Conservation (phyloP, 768 basidiomycete species). For the Mrakia frigida region DNA sequence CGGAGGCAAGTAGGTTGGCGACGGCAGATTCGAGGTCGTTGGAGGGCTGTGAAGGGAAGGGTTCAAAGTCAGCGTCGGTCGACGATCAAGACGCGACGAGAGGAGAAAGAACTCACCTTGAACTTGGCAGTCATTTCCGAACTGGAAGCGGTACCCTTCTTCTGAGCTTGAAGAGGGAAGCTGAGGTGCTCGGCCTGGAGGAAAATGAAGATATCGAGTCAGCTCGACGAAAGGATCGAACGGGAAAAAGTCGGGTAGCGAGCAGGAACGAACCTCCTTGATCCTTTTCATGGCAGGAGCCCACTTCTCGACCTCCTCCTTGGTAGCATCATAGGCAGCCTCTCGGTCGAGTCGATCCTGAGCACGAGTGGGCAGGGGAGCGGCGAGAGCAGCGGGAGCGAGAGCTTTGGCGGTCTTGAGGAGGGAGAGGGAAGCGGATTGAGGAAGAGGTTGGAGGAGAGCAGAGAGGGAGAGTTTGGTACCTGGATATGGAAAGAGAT, state of each 20-base stretch:
- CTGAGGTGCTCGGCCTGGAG: slow-evolving; percentile 74
- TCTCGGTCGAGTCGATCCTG: slow-evolving; percentile 88
- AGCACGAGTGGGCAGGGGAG: slow-evolving; percentile 76
- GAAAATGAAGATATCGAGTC: neutral
- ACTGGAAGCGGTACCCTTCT: slow-evolving; percentile 58
- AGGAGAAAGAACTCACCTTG: slow-evolving; percentile 52
- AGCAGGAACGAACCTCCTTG: slow-evolving; percentile 57
- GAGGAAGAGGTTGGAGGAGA: slow-evolving; percentile 53
- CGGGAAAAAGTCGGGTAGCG: too few species aligned
- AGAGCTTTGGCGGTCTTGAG: slow-evolving; percentile 60
- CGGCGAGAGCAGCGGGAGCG: slow-evolving; percentile 59
- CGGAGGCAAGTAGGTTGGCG: slow-evolving; percentile 69
- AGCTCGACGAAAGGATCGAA: neutral
- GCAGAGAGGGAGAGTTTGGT: slow-evolving; percentile 42
- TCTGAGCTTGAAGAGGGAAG: slow-evolving; percentile 71
- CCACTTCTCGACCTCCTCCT: slow-evolving; percentile 91
- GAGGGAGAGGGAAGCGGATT: slow-evolving; percentile 59
- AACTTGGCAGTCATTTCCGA: slow-evolving; percentile 76
- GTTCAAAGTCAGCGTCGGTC: neutral
- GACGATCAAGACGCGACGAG: neutral
- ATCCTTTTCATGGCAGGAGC: slow-evolving; percentile 83
- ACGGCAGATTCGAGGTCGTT: slow-evolving; percentile 80
- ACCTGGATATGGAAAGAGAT: slow-evolving; percentile 32
- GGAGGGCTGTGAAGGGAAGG: slow-evolving; percentile 56
- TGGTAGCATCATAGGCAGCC: slow-evolving; percentile 91